These are phyloP conservation scores for Eremothecium cymbalariae DNA, from an alignment of 1,139 yeast genomes.

Conservation along the genomic window DNA sequence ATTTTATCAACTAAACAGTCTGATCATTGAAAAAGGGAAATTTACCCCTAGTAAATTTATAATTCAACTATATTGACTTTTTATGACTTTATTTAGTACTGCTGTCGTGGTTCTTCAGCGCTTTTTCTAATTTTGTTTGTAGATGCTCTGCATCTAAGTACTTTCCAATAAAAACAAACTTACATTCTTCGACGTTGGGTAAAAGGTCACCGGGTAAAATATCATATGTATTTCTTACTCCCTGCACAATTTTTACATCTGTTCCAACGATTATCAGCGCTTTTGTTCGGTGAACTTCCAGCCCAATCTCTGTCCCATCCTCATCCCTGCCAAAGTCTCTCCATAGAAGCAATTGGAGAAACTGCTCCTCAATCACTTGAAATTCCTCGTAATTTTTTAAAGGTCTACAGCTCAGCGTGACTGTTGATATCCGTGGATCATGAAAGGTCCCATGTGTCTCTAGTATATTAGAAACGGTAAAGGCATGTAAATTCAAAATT, in stretches of 20 bases:
- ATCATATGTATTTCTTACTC: constrained; percentile 88
- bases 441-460: constrained; percentile 33
- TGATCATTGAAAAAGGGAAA: neutral
- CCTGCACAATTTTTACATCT: constrained; percentile 68
- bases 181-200: constrained; percentile 36
- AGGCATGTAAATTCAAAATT: constrained; percentile 74
- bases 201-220: constrained; percentile 46
- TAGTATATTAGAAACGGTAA: constrained; percentile 42
- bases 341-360: constrained; percentile 29
- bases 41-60: neutral
- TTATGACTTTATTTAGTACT: constrained; percentile 1
- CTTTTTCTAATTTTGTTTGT: constrained; percentile 14
- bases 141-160: constrained; percentile 36
- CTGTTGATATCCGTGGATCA: constrained; percentile 46
- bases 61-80: constrained; percentile 2
- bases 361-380: constrained; percentile 15
- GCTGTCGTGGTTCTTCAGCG: constrained; percentile 6
- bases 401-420: constrained; percentile 23
- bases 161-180: constrained; percentile 81
- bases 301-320: constrained; percentile 7
- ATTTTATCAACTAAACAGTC: too few species aligned
- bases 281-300: constrained; percentile 74
- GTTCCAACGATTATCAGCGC: constrained; percentile 50
- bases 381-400: constrained; percentile 18
- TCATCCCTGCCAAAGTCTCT: constrained; percentile 26